Percentiles rank a stretch among this genome's conserved stretches.
These are phyloP conservation scores for Chlorella sorokiniana DNA, from an alignment of 139 green algal species.

Conservation along the genomic window DNA sequence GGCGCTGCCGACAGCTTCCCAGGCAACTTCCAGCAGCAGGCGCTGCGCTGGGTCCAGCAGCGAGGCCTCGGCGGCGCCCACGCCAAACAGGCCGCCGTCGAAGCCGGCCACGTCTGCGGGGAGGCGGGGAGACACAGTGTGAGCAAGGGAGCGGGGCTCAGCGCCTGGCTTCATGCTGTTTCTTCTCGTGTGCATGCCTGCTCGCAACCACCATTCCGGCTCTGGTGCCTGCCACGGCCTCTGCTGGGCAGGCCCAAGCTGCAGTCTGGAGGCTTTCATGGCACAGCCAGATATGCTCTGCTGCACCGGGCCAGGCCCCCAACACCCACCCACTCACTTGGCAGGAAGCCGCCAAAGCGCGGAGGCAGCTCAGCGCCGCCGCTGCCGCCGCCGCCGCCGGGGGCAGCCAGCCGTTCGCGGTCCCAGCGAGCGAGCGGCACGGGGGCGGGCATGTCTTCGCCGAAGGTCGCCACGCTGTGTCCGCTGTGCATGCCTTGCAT, in stretches of 20 bases:
- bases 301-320: background rate
- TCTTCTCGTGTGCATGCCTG: no score
- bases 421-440: slow-evolving; percentile 57
- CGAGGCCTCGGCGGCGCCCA: slow-evolving; percentile 54
- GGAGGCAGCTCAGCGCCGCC: background rate
- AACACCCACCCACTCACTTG: background rate
- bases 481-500: background rate
- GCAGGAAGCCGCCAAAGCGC: slow-evolving; percentile 49
- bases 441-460: slow-evolving; percentile 4
- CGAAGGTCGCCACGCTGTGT: background rate
- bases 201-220: no score
- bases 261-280: background rate
- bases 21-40: slow-evolving; percentile 51
- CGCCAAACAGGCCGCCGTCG: slow-evolving; percentile 59
- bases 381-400: background rate
- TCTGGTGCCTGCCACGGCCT: no score
- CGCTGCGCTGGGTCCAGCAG: slow-evolving; percentile 70
- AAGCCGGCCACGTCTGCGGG: slow-evolving; percentile 54
- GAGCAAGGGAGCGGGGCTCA: background rate
- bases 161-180: no score
- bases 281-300: background rate
- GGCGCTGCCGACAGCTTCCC: background rate
- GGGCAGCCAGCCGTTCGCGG: background rate
- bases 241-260: no score
- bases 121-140: slow-evolving; percentile 46